phyloP scores from a whole-genome alignment of 1,139 yeast species.

The Geotrichum klebahnii region DNA sequence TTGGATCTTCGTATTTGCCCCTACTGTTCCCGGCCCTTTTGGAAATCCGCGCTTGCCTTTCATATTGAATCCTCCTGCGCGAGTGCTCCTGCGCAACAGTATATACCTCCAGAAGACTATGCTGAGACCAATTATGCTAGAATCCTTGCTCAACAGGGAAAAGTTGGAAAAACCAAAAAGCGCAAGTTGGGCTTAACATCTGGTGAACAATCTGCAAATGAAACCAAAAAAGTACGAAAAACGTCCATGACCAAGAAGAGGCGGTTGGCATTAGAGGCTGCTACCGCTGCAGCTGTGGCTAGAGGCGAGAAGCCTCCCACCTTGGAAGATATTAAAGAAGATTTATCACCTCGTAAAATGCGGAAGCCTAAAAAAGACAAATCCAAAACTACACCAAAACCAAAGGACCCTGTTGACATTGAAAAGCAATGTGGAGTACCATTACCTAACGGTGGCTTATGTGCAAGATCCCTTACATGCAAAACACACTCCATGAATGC shows the following conservation, averaged over 20 bases:
- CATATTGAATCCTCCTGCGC: slow-evolving; percentile 29
- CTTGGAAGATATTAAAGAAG: slow-evolving; percentile 22
- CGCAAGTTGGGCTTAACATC: too few species aligned
- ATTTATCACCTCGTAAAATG: slow-evolving; percentile 17
- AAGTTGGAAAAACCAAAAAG: background rate
- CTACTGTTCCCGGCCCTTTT: slow-evolving; percentile 35
- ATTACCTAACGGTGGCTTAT: slow-evolving; percentile 82
- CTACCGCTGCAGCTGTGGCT: slow-evolving; percentile 22
- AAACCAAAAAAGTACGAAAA: slow-evolving; percentile 18
- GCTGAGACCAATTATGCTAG: too few species aligned
- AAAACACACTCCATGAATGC: slow-evolving; percentile 98
- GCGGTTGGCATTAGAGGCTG: slow-evolving; percentile 20
- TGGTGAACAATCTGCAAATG: too few species aligned
- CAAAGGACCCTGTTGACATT: slow-evolving; percentile 83
- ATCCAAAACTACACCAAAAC: slow-evolving; percentile 55
- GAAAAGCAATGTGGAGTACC: slow-evolving; percentile 97
- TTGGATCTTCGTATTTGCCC: slow-evolving; percentile 35
- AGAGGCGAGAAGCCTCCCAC: slow-evolving; percentile 23
- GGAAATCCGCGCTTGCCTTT: slow-evolving; percentile 28
- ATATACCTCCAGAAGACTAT: background rate
- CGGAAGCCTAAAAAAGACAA: slow-evolving; percentile 35
- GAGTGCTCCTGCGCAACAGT: slow-evolving; percentile 16
- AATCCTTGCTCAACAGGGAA: too few species aligned
- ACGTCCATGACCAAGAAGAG: slow-evolving; percentile 21
- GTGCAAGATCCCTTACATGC: slow-evolving; percentile 93